Base-by-base conservation (phyloP, 176 grass and related monocot genomes). In the Tillandsia leiboldiana region DNA sequence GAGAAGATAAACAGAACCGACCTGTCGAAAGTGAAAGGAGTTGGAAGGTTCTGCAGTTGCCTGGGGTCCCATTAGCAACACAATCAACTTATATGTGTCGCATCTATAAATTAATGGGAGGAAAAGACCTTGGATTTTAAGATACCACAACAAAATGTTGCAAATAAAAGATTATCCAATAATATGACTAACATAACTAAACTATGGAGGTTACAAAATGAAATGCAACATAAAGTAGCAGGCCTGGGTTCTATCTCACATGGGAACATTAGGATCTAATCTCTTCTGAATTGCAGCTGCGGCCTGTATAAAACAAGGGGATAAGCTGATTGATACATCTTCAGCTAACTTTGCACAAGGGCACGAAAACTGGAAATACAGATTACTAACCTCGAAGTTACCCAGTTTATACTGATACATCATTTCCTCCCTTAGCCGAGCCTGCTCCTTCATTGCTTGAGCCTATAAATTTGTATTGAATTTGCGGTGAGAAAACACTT, bases 371-470 rank as follows among this genome's bases (percentile, higher is more conserved):
- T 59, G 26, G 12, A 72, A 58, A 18, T 62, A 67, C 51, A 20
- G 56, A 23, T 26, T 26, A 63, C 20, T 20, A 53, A 99, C 95
- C 95, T 99, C 90, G 54, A 64, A 73, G 81, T 97, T 97, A 49
- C 90, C 95, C 75, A 99, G 62, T 64, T 68, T 90, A 75, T 94
- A 99, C 62, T 94, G 95, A 71, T 88, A 90, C 77, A 86, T 88
- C 95, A 99, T 99, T 94, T 99, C 95, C 74, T 99, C 95, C 2
- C 90, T 91, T 53, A 99, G 72, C 52, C 84, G 84, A 78, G 87
- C 50, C 67, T 99, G 95, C 70, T 99, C 87, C 77, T 99, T 99
- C 90, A 99, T 99, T 33, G 87, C 95, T 94, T 94, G 87, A 84
- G 95, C 95, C 95, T 99, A 70, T 15, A 82, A 84, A 70, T 57